Percentiles rank a stretch among this genome's conserved stretches.
phyloP scores from a whole-genome alignment of 169 alveolate genomes.

The Besnoitia besnoiti region DNA sequence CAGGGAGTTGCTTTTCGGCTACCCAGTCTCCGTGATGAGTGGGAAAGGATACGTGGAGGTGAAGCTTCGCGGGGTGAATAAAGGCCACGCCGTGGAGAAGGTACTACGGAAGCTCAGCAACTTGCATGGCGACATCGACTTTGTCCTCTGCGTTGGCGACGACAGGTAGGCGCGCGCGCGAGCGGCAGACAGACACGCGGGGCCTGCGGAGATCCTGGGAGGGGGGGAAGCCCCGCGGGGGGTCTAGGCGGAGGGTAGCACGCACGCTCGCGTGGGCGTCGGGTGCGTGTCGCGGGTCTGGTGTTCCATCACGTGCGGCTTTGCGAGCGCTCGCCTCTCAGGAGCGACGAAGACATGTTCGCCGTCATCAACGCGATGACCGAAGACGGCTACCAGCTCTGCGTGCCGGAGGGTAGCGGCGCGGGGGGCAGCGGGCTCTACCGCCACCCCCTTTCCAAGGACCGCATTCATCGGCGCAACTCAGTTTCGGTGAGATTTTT shows the following conservation, averaged over 20 bases:
- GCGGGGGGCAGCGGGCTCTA: conserved; percentile 42
- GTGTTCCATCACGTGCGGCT: neutral
- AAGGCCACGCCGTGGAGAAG: conserved; percentile 68
- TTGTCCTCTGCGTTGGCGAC: conserved; percentile 73
- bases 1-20: conserved; percentile 68
- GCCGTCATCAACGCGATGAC: conserved; percentile 58
- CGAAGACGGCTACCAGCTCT: neutral
- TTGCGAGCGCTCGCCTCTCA: too few relatives aligned
- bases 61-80: conserved; percentile 73
- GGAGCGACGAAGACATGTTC: conserved; percentile 72
- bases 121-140: conserved; percentile 71
- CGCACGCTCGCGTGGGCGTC: too few relatives aligned
- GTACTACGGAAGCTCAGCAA: conserved; percentile 66
- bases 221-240: too few relatives aligned
- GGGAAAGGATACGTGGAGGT: conserved; percentile 79
- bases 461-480: neutral
- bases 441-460: conserved; percentile 40
- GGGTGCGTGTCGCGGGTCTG: neutral
- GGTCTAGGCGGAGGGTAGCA: too few relatives aligned
- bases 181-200: neutral
- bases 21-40: conserved; percentile 72
- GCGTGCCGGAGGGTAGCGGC: conserved; percentile 34
- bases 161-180: too few relatives aligned
- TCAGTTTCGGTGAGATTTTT: conserved; percentile 1
- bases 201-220: too few relatives aligned